Conservation (phyloP, 2,329 filamentous ascomycete species). For the Bimuria novae-zelandiae region DNA sequence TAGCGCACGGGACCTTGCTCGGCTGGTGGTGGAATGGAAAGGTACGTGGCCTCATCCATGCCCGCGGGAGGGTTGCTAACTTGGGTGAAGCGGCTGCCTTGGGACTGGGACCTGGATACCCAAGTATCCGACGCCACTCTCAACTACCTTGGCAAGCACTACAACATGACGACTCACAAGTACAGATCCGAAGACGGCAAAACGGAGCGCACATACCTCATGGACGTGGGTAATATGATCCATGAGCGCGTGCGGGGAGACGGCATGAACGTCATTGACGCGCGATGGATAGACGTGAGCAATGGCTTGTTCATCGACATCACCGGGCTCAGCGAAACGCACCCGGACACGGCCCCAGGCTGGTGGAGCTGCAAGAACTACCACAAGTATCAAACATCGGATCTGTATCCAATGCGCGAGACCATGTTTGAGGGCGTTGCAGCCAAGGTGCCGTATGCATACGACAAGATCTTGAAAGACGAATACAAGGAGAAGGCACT, state of each 20-base stretch:
- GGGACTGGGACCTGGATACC: conserved; percentile 85
- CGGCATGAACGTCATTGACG: conserved; percentile 81
- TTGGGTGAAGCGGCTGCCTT: conserved; percentile 67
- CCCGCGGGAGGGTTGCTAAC: conserved; percentile 18
- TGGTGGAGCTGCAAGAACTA: conserved; percentile 80
- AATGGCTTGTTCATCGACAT: conserved; percentile 86
- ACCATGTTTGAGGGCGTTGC: conserved; percentile 75
- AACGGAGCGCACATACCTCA: conserved; percentile 63
- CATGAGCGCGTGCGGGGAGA: conserved; percentile 65
- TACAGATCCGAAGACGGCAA: conserved; percentile 42
- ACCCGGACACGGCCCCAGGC: conserved; percentile 63
- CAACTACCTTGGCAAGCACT: conserved; percentile 64
- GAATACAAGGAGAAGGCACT: conserved; percentile 70
- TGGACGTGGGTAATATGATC: conserved; percentile 77
- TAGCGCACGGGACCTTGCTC: conserved; percentile 81
- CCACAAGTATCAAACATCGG: conserved; percentile 71
- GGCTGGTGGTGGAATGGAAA: conserved; percentile 87
- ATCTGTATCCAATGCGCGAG: conserved; percentile 76
- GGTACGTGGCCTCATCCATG: conserved; percentile 42
- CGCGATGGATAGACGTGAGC: conserved; percentile 75
- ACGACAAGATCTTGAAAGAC: conserved; percentile 66
- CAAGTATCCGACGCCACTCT: conserved; percentile 74
- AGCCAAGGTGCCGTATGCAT: conserved; percentile 71
- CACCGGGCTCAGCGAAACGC: conserved; percentile 72
- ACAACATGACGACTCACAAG: conserved; percentile 69